Percentiles rank a stretch among this genome's conserved stretches.
Conservation (phyloP, 1,284 basidiomycete species). For the Stygiomarasmius scandens region DNA sequence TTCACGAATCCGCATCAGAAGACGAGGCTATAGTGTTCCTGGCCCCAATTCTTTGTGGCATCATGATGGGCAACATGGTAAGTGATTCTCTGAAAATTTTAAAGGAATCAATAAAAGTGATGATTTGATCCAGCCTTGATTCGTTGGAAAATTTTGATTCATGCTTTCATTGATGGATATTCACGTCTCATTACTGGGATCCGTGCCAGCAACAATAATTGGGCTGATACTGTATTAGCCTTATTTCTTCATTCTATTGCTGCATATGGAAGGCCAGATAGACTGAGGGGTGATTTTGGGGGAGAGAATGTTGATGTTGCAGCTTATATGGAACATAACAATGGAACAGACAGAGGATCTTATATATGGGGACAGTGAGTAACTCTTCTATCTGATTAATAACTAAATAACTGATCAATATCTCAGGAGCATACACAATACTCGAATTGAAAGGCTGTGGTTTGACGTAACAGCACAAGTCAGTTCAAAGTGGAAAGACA, state of each 20-base stretch:
- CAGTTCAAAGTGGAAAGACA: neutral
- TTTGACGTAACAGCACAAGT: neutral
- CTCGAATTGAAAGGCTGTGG: constrained; percentile 9
- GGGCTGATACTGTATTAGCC: constrained; percentile 26
- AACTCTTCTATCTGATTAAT: neutral
- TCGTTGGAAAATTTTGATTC: constrained; percentile 35
- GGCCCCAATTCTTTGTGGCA: constrained; percentile 36
- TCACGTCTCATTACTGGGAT: constrained; percentile 28
- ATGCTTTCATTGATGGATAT: constrained; percentile 38
- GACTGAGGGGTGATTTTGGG: constrained; percentile 29
- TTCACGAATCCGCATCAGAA: constrained; percentile 9
- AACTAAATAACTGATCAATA: neutral
- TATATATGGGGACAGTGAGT: constrained; percentile 28
- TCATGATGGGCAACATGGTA: constrained; percentile 38
- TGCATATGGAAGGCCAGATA: constrained; percentile 20
- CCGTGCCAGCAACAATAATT: constrained; percentile 28
- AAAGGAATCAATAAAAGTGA: neutral
- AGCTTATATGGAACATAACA: constrained; percentile 20
- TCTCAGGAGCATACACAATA: constrained; percentile 11
- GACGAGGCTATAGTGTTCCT: constrained; percentile 28
- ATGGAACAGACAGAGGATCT: constrained; percentile 20
- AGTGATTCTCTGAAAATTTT: neutral
- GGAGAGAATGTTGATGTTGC: constrained; percentile 28
- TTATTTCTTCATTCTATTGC: constrained; percentile 22
- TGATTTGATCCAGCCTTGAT: constrained; percentile 28